A percentile compares a stretch with the other conserved stretches of the same genome.
Evolutionary conservation across 2,329 filamentous ascomycete genomes (phyloP).

Genomic region (Penicillium sp.): DNA sequence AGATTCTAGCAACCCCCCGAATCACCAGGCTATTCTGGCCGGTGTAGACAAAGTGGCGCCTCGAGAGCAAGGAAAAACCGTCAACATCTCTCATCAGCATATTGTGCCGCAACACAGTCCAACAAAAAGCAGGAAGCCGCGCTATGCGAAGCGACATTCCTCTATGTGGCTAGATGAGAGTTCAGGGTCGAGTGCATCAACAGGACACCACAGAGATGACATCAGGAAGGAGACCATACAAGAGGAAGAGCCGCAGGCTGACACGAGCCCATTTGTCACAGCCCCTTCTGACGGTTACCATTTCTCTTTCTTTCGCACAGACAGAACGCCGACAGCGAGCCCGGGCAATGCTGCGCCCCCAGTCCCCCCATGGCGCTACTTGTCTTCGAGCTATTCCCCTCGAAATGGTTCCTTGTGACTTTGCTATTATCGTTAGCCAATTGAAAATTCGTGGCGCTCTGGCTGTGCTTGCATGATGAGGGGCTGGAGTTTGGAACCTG

Average conservation of each 20-base stretch:
- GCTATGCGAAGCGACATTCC: neutral
- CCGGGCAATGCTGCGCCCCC: neutral
- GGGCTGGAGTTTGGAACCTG: neutral
- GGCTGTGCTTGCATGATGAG: neutral
- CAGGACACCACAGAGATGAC: neutral
- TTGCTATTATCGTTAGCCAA: neutral
- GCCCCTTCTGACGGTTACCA: neutral
- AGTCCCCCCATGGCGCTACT: neutral
- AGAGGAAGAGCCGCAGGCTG: neutral
- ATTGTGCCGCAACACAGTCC: neutral
- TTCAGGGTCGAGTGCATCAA: neutral
- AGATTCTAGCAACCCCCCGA: too few species aligned
- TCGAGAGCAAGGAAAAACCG: too few species aligned
- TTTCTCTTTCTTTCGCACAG: neutral
- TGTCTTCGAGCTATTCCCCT: neutral
- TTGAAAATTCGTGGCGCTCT: neutral
- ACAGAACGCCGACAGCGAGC: neutral
- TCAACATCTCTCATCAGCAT: neutral
- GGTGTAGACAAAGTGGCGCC: neutral
- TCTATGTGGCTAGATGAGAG: neutral
- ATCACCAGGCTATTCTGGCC: neutral
- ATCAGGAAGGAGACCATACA: neutral
- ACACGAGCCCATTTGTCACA: neutral
- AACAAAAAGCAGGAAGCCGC: neutral
- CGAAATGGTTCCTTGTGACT: neutral